Percentiles rank a stretch among this genome's conserved stretches.
These are phyloP conservation scores for Periconia sp. DNA, from an alignment of 2,329 filamentous ascomycete species.

Conservation along the genomic window DNA sequence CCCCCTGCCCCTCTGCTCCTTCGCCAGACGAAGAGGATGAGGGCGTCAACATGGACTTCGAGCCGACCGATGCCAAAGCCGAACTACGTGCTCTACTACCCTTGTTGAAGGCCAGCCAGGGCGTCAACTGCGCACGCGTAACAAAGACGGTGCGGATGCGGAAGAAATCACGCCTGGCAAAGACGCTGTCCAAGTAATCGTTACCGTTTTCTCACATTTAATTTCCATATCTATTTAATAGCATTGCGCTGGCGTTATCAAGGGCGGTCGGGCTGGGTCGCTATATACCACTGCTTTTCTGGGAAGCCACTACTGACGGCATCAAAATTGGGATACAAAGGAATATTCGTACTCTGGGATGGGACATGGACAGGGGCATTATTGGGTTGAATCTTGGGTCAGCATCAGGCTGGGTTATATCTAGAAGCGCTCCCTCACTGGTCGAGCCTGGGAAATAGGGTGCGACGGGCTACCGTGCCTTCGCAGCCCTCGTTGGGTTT, in stretches of 20 bases:
- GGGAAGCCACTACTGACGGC: slow-evolving; percentile 1
- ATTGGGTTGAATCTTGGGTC: neutral
- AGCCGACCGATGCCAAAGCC: slow-evolving; percentile 17
- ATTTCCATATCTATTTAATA: slow-evolving; percentile 9
- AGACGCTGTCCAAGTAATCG: slow-evolving; percentile 22
- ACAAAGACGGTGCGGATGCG: slow-evolving; percentile 41
- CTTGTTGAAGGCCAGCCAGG: slow-evolving; percentile 33
- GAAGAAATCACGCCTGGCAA: slow-evolving; percentile 21
- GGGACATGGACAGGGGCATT: neutral
- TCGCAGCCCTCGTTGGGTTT: slow-evolving; percentile 13
- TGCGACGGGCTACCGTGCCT: slow-evolving; percentile 18
- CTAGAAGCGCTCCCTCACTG: slow-evolving; percentile 35
- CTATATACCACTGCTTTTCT: slow-evolving; percentile 36
- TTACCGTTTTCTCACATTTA: slow-evolving; percentile 7
- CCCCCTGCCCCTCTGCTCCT: slow-evolving; percentile 8
- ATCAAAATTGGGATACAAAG: slow-evolving; percentile 6
- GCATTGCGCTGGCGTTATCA: slow-evolving; percentile 44
- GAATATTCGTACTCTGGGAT: slow-evolving; percentile 2
- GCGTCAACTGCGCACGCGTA: slow-evolving; percentile 31
- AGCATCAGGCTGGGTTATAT: neutral
- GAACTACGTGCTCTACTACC: slow-evolving; percentile 25
- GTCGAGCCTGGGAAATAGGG: slow-evolving; percentile 41
- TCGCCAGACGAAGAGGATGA: slow-evolving; percentile 40
- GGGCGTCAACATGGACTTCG: slow-evolving; percentile 40
- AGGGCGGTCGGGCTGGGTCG: slow-evolving; percentile 10